phyloP scores from a whole-genome alignment of 306 rosid genomes.

The Cyclanthera cordifolia region DNA sequence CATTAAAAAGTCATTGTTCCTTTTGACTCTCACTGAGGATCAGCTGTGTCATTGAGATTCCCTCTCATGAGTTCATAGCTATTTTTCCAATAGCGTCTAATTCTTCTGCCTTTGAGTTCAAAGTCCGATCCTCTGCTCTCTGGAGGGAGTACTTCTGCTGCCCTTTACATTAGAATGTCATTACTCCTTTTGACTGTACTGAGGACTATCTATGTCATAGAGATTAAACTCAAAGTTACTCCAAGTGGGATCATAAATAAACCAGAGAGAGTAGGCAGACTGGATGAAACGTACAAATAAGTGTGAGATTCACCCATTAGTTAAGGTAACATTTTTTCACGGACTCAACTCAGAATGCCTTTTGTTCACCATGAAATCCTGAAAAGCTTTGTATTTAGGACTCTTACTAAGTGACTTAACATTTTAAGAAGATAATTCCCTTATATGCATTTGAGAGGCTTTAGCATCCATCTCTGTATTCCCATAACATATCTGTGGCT shows the following conservation, averaged over 20 bases:
- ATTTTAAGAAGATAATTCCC: neutral
- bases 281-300: neutral
- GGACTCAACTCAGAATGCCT: neutral
- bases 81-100: neutral
- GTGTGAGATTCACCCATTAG: neutral
- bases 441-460: too few species aligned
- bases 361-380: neutral
- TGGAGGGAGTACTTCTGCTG: too few species aligned
- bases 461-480: too few species aligned
- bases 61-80: neutral
- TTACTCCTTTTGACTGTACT: too few species aligned
- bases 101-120: neutral
- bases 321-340: neutral
- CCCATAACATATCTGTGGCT: too few species aligned
- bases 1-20: neutral
- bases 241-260: neutral
- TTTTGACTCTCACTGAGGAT: neutral
- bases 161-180: too few species aligned
- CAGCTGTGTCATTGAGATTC: neutral
- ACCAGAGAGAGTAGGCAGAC: neutral
- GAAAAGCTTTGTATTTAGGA: neutral
- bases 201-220: too few species aligned
- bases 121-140: neutral
- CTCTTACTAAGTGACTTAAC: too few species aligned
- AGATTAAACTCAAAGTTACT: too few species aligned